These are phyloP conservation scores for Ustulina deusta DNA, from an alignment of 2,329 filamentous ascomycete species.

Conservation along the genomic window DNA sequence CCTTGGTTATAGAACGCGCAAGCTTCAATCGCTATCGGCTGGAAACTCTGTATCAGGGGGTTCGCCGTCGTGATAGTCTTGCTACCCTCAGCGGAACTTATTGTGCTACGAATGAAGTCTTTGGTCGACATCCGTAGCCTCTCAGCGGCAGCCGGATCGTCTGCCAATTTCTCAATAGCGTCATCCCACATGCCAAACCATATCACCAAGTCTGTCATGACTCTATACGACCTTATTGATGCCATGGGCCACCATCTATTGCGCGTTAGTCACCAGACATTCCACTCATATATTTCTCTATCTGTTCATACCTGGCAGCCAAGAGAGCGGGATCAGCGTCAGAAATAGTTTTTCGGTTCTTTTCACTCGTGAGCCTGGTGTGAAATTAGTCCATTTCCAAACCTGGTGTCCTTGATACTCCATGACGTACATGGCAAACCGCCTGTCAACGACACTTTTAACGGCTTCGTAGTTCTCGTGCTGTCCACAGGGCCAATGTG, in stretches of 20 bases:
- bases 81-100: constrained; percentile 26
- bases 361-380: constrained; percentile 24
- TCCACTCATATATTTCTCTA: background rate
- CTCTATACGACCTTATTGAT: constrained; percentile 37
- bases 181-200: constrained; percentile 49
- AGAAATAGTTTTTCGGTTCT: constrained; percentile 38
- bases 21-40: constrained; percentile 39
- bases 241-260: constrained; percentile 47
- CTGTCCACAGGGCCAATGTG: constrained; percentile 43
- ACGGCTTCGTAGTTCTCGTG: constrained; percentile 42
- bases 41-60: constrained; percentile 42
- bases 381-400: background rate
- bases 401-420: background rate
- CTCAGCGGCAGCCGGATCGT: constrained; percentile 38
- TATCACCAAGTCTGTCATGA: constrained; percentile 44
- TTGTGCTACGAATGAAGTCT: constrained; percentile 37
- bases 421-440: constrained; percentile 39
- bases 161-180: constrained; percentile 40
- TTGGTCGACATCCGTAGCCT: constrained; percentile 43
- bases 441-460: constrained; percentile 40
- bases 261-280: background rate
- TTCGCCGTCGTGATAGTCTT: constrained; percentile 25
- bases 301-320: constrained; percentile 43
- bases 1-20: constrained; percentile 42
- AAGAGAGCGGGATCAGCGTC: constrained; percentile 44